Conservation (phyloP, 2,329 filamentous ascomycete species). For the Cladosporium phlei region DNA sequence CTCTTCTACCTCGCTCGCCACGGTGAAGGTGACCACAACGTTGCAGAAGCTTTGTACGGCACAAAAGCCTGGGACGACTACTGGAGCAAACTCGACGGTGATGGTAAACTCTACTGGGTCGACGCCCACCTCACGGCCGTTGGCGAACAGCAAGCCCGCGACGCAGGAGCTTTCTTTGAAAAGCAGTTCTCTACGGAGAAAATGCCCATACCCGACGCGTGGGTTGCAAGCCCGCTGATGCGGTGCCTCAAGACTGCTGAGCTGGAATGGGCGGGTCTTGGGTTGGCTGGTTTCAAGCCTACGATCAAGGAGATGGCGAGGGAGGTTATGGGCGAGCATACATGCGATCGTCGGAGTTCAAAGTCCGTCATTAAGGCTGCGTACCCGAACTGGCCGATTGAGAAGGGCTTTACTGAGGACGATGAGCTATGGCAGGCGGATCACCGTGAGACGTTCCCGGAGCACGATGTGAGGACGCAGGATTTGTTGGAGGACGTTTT, state of each 20-base stretch:
- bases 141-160: constrained; percentile 54
- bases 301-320: constrained; percentile 59
- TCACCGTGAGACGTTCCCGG: constrained; percentile 45
- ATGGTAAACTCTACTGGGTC: constrained; percentile 58
- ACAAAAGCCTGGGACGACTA: constrained; percentile 65
- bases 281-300: constrained; percentile 53
- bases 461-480: constrained; percentile 31
- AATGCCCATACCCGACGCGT: constrained; percentile 58
- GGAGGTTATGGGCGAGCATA: constrained; percentile 63
- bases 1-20: constrained; percentile 64
- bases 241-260: constrained; percentile 61
- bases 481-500: constrained; percentile 52
- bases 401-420: constrained; percentile 57
- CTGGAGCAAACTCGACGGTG: constrained; percentile 61
- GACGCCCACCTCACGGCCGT: constrained; percentile 58
- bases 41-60: constrained; percentile 62
- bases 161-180: constrained; percentile 57
- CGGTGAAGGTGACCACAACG: constrained; percentile 60
- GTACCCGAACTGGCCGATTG: constrained; percentile 54
- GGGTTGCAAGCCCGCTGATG: constrained; percentile 61
- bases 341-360: constrained; percentile 59
- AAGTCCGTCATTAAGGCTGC: constrained; percentile 49
- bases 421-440: constrained; percentile 45
- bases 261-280: constrained; percentile 54
- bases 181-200: constrained; percentile 48